A percentile compares a stretch with the other conserved stretches of the same genome.
phyloP scores from a whole-genome alignment of 805 yeast species.

The Henningerozyma blattae region DNA sequence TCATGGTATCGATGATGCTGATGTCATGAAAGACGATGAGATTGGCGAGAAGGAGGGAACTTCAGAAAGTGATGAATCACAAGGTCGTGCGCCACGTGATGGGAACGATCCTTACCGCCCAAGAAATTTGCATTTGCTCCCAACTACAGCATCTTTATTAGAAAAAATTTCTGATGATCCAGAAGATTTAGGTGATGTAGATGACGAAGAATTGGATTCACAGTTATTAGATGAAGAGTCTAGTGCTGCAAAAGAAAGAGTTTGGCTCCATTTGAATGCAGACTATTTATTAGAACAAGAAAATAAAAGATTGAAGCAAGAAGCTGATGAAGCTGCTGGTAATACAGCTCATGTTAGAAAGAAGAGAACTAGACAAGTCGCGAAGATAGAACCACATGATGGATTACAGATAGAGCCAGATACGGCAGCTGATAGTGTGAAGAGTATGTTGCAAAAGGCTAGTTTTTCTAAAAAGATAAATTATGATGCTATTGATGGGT shows the following conservation, averaged over 20 bases:
- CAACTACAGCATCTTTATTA: slow-evolving; percentile 45
- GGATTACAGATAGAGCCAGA: slow-evolving; percentile 25
- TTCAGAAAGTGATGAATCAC: slow-evolving; percentile 7
- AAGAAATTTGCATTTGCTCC: slow-evolving; percentile 42
- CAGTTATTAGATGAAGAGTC: slow-evolving; percentile 60
- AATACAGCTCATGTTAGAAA: slow-evolving; percentile 44
- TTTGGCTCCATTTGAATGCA: slow-evolving; percentile 85
- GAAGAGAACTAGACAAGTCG: slow-evolving; percentile 9
- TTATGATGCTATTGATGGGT: slow-evolving; percentile 62
- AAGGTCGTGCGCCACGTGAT: slow-evolving; percentile 7
- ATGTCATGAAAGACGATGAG: slow-evolving; percentile 10
- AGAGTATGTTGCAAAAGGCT: slow-evolving; percentile 61
- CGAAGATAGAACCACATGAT: slow-evolving; percentile 14
- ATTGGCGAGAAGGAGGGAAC: slow-evolving; percentile 5
- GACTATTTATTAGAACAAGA: slow-evolving; percentile 82
- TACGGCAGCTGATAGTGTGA: slow-evolving; percentile 73
- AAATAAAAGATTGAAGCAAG: slow-evolving; percentile 65
- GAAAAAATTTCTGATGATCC: slow-evolving; percentile 45
- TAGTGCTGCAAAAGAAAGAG: slow-evolving; percentile 57
- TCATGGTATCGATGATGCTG: slow-evolving; percentile 22
- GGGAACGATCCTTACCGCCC: slow-evolving; percentile 36
- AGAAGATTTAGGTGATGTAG: slow-evolving; percentile 59
- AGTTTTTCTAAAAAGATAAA: slow-evolving; percentile 82
- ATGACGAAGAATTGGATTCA: slow-evolving; percentile 65
- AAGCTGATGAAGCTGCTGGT: slow-evolving; percentile 82